A percentile compares a stretch with the other conserved stretches of the same genome.
phyloP scores from a whole-genome alignment of 2,329 filamentous ascomycete species.

The Talaromyces pinophilus region DNA sequence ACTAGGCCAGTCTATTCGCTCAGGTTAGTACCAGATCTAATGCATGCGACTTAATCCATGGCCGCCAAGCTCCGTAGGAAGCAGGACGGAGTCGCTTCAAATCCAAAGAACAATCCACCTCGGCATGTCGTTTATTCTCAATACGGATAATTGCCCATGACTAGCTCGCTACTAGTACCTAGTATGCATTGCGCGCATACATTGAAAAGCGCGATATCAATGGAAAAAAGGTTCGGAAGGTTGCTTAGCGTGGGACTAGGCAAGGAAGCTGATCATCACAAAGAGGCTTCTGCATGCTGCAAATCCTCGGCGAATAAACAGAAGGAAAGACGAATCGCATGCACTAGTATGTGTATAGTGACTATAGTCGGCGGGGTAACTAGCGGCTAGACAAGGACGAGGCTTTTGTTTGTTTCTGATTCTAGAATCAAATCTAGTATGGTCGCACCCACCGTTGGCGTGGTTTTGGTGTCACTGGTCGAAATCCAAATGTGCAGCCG shows the following conservation, averaged over 20 bases:
- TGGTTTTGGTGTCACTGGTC: not conserved
- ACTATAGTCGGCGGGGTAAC: slow-evolving; percentile 8
- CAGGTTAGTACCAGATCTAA: not conserved
- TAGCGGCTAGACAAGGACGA: not conserved
- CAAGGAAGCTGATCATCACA: not conserved
- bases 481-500: not conserved
- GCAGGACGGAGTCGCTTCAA: not conserved
- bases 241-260: not conserved
- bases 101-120: not conserved
- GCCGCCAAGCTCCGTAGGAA: not conserved
- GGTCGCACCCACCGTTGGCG: not conserved
- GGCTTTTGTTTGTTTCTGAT: not conserved
- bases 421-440: not conserved
- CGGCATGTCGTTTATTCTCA: not conserved
- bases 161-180: not conserved
- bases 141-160: not conserved
- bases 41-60: not conserved
- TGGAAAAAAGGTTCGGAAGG: slow-evolving; percentile 5
- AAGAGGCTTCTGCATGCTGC: not conserved
- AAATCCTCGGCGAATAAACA: slow-evolving; percentile 1
- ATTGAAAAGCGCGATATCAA: not conserved
- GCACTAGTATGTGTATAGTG: not conserved
- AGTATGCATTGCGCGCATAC: not conserved
- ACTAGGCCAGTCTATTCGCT: not conserved
- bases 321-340: not conserved